Evolutionary conservation across 1,284 basidiomycete species (phyloP).

Genomic region (Mycena sp.): DNA sequence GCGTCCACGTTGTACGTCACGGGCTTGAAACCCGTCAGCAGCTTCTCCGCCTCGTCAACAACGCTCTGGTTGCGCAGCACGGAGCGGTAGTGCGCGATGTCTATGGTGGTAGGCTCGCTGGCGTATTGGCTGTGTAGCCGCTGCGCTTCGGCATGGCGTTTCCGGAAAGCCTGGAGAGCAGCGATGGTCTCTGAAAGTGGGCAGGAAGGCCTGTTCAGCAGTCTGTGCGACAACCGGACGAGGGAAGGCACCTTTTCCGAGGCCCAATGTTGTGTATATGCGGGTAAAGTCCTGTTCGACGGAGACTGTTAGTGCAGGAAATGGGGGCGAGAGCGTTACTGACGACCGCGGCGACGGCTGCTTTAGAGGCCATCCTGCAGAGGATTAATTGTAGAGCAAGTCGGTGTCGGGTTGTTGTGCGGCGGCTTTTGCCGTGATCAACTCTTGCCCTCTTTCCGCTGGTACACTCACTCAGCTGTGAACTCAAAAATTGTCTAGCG

Average conservation of each 20-base stretch:
- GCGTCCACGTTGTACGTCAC: slow-evolving; percentile 94
- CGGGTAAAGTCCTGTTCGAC: slow-evolving; percentile 86
- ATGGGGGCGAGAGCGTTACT: no score
- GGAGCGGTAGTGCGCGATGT: slow-evolving; percentile 92
- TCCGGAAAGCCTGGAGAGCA: slow-evolving; percentile 94
- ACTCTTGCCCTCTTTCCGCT: no score
- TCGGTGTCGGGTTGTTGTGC: slow-evolving; percentile 3
- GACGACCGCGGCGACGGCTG: slow-evolving; percentile 82
- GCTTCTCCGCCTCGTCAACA: slow-evolving; percentile 93
- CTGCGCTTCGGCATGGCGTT: slow-evolving; percentile 91
- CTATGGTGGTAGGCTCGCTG: slow-evolving; percentile 82
- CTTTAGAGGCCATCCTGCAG: slow-evolving; percentile 80
- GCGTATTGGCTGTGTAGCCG: slow-evolving; percentile 78
- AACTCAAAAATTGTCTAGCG: no score
- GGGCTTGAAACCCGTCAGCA: slow-evolving; percentile 92
- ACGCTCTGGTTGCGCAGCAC: slow-evolving; percentile 94
- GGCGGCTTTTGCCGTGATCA: not conserved
- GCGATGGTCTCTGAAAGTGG: slow-evolving; percentile 80
- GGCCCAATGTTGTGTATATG: slow-evolving; percentile 89
- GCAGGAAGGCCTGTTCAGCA: not conserved
- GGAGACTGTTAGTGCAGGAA: slow-evolving; percentile 27
- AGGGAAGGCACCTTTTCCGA: slow-evolving; percentile 82
- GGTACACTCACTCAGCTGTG: no score
- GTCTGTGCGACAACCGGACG: not conserved
- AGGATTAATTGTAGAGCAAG: not conserved